phyloP scores from a whole-genome alignment of 139 green algal genomes.

The Dunaliella primolecta region DNA sequence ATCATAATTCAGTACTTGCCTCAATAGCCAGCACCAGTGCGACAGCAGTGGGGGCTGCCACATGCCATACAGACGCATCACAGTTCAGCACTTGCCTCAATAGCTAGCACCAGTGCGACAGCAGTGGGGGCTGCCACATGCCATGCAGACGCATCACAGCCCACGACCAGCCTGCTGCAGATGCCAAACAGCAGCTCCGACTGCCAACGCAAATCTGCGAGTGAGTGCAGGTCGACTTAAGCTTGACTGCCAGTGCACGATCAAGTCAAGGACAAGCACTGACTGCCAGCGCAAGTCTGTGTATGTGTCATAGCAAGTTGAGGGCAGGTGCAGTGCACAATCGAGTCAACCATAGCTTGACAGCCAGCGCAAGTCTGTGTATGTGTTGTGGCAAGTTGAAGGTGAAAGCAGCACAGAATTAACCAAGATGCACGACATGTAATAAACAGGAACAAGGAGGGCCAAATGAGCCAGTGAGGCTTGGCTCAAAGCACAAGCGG shows the following conservation, averaged over 20 bases:
- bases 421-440: no score
- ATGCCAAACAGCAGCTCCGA: background rate
- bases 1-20: no score
- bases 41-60: background rate
- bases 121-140: background rate
- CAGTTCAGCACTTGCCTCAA: constrained; percentile 10
- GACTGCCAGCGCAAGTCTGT: background rate
- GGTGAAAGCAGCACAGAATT: no score
- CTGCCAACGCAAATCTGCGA: constrained; percentile 1
- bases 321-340: no score
- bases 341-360: no score
- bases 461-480: no score
- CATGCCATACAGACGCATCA: background rate
- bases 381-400: background rate
- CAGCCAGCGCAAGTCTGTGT: background rate
- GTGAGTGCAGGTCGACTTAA: background rate
- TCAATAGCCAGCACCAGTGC: background rate
- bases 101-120: background rate
- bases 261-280: no score
- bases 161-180: background rate
- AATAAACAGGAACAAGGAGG: no score
- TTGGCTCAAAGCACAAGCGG: no score
- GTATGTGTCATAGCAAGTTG: background rate
- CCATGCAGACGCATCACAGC: background rate
- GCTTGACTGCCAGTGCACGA: background rate